Base-by-base conservation (phyloP, 257 asterid species). In the Solanum virginianum region DNA sequence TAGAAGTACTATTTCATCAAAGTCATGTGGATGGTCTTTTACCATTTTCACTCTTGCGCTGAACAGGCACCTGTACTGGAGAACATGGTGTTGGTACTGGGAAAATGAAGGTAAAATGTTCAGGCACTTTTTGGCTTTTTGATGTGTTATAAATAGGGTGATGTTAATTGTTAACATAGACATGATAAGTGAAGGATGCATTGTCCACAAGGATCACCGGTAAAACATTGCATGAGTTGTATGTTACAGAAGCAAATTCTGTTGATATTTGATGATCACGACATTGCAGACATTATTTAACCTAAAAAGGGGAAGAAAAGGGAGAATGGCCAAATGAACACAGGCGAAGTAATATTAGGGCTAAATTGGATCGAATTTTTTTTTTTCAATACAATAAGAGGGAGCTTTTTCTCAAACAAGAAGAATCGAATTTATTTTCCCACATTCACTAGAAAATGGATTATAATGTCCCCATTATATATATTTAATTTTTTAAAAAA, bases 71-170 rank as follows among this genome's bases (percentile, higher is more conserved):
- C 3, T 96, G 99, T 91, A 95, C 99, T 0, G 99, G 99, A 88
- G 99, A 96, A 90, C 99, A 96, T 86, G 98, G 99, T 14, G 98
- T 96, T 22, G 98, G 98, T 89, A 96, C 99, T 0, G 99, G 99
- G 80, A 96, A 96, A 89, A 92, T 93, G 96, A 96, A 96, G 99
- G 99, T 96, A 93, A 43, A 66, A 7, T 24, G 59, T 32, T 53
- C 49, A 80, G 13, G 60, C 22, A 20, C 68, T 49, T 80, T 15
- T 65, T 84, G 77, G 13, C 12, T 57, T 41, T 56, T 60, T 32
- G 77, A 72, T 82, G 87, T 66, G 69, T 85, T 77, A 51, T 41
- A 16, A 68, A 16, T 69, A 39, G 26, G 26, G 39, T 69, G 4
- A 39, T 53, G 7, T 71, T 26, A 51, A 51, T 77, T 77, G 62